Conservation (phyloP, 2,329 filamentous ascomycete genomes). For the Metarhizium anisopliae region DNA sequence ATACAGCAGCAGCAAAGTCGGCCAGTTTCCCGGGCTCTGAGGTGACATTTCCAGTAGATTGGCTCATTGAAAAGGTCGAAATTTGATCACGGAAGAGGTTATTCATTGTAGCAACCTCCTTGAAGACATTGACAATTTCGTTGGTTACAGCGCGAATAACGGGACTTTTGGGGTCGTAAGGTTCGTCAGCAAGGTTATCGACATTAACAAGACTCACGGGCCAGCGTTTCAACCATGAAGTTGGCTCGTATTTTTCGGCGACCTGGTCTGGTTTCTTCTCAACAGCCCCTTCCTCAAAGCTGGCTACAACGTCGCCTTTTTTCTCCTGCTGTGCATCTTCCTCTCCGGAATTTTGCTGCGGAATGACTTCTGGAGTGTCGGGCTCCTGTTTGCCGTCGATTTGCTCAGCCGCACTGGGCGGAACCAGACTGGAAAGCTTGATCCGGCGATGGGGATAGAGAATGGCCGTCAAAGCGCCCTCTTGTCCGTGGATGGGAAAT, state of each 20-base stretch:
- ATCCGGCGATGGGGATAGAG: slow-evolving; percentile 94
- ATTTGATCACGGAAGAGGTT: slow-evolving; percentile 95
- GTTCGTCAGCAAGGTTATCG: slow-evolving; percentile 82
- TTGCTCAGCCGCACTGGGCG: slow-evolving; percentile 51
- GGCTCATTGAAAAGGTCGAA: slow-evolving; percentile 91
- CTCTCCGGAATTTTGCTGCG: slow-evolving; percentile 37
- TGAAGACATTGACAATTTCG: slow-evolving; percentile 98
- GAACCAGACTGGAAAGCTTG: slow-evolving; percentile 74
- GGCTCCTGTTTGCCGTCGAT: slow-evolving; percentile 39
- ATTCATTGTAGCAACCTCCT: slow-evolving; percentile 90
- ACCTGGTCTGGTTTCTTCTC: slow-evolving; percentile 45
- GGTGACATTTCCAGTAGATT: slow-evolving; percentile 88
- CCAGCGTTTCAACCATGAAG: slow-evolving; percentile 83
- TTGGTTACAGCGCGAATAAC: slow-evolving; percentile 88
- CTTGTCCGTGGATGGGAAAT: slow-evolving; percentile 82
- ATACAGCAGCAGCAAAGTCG: slow-evolving; percentile 94
- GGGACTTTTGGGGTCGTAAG: slow-evolving; percentile 81
- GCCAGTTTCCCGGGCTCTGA: slow-evolving; percentile 92
- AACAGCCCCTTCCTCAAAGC: slow-evolving; percentile 78
- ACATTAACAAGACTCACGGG: slow-evolving; percentile 92
- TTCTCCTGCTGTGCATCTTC: slow-evolving; percentile 52
- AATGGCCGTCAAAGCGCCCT: slow-evolving; percentile 80
- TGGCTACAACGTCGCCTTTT: slow-evolving; percentile 90
- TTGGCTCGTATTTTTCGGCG: slow-evolving; percentile 66
- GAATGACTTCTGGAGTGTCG: slow-evolving; percentile 49